Conservation (phyloP, 2,329 filamentous ascomycete genomes). For the Epichloe hybrida region DNA sequence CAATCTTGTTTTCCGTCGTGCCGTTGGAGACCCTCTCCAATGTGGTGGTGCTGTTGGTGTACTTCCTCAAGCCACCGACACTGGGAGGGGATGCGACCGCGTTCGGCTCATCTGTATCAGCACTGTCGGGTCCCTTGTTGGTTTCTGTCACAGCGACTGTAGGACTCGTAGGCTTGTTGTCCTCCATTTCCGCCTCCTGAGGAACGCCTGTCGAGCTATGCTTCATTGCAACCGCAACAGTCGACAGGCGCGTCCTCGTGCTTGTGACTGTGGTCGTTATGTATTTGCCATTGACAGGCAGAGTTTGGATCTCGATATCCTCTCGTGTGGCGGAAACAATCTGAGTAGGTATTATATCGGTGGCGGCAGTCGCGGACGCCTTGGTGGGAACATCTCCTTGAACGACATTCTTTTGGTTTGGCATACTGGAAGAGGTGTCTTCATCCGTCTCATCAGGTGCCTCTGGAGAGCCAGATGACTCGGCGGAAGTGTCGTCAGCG, state of each 20-base stretch:
- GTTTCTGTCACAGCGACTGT: no score
- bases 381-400: not conserved
- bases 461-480: not conserved
- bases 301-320: not conserved
- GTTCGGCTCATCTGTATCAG: not conserved
- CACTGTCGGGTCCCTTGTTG: no score
- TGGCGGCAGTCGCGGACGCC: not conserved
- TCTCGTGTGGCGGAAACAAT: not conserved
- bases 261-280: slow-evolving; percentile 12
- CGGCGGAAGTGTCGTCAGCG: not conserved
- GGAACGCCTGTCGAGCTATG: not conserved
- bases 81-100: not conserved
- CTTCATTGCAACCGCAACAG: slow-evolving; percentile 8
- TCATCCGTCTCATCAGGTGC: not conserved
- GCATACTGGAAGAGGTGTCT: not conserved
- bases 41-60: not conserved
- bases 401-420: not conserved
- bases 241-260: slow-evolving; percentile 6
- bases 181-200: not conserved
- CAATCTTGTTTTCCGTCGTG: not conserved
- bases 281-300: slow-evolving; percentile 7
- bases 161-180: not conserved
- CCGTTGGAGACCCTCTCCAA: not conserved
- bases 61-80: not conserved
- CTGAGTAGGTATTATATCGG: not conserved